Conservation (phyloP, 495 filamentous ascomycete genomes). For the Terfezia boudieri region DNA sequence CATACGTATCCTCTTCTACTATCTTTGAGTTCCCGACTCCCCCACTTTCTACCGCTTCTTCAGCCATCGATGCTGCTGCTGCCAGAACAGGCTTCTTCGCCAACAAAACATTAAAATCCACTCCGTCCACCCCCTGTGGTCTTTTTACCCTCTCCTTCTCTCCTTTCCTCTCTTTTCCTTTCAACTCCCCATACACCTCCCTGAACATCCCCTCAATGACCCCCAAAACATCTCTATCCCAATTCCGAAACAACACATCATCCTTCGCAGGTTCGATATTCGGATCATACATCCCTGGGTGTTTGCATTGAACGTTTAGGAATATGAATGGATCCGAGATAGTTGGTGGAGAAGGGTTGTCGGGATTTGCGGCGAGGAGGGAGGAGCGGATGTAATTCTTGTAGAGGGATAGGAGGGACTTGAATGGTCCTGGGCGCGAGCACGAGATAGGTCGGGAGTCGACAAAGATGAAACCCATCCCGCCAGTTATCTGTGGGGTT, state of each 20-base stretch:
- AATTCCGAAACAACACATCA: slow-evolving; percentile 55
- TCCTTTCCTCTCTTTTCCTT: not conserved
- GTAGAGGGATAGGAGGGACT: slow-evolving; percentile 39
- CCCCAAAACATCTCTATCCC: slow-evolving; percentile 26
- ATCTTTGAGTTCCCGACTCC: no score
- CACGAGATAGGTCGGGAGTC: slow-evolving; percentile 56
- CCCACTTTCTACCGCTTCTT: not conserved
- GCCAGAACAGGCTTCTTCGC: not conserved
- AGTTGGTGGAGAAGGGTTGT: slow-evolving; percentile 4
- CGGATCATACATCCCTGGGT: slow-evolving; percentile 46
- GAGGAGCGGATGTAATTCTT: slow-evolving; percentile 31
- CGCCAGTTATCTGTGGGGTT: slow-evolving; percentile 32
- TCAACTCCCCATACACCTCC: slow-evolving; percentile 28
- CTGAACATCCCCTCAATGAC: slow-evolving; percentile 34
- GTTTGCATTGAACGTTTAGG: slow-evolving; percentile 48
- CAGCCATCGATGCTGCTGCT: not conserved
- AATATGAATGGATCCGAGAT: slow-evolving; percentile 47
- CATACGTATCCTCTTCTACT: not conserved
- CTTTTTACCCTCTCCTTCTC: not conserved
- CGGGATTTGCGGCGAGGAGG: slow-evolving; percentile 13
- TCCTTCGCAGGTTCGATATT: slow-evolving; percentile 87
- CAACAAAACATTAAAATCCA: not conserved
- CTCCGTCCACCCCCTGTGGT: not conserved
- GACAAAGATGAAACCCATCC: slow-evolving; percentile 46
- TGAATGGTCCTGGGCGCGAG: slow-evolving; percentile 33